Evolutionary conservation across 345 rosid species (phyloP), one percentile per base, ranked within the genome.

Genomic region (Salix brachista): DNA sequence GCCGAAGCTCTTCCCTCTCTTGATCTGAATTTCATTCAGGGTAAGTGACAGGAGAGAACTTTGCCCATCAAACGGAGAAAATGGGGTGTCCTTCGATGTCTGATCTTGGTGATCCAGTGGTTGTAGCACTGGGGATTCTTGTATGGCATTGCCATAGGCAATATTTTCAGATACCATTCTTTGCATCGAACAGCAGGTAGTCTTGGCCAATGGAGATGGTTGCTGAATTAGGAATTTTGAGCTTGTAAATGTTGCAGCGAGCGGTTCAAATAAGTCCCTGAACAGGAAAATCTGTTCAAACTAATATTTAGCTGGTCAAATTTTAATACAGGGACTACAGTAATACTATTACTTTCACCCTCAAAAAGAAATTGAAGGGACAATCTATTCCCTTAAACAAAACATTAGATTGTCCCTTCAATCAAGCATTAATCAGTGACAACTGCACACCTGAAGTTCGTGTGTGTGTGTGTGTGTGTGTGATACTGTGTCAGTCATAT

Each of bases 1-100:
- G 5, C 97, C 98, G 1, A 94, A 76, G 79, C 80, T 82, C 87
- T 83, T 92, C 17, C 98, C 97, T 11, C 97, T 91, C 84, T 92
- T 89, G 72, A 77, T 82, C 71, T 92, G 94, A 60, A 94, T 91
- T 73, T 94, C 97, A 8, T 89, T 91, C 41, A 92, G 92, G 36
- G 97, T 94, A 8, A 92, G 89, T 0, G 97, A 89, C 72, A 91
- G 71, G 75, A 91, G 85, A 1, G 94, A 87, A 72, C 75, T 81
- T 66, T 87, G 92, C 67, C 81, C 83, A 30, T 50, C 67, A n/a
- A 79, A 23, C 18, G 83, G 69, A 42, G 84, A 66, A 30, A 74
- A 36, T 14, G 73, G 67, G 30, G 66, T 52, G 16, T 83, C 88
- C 60, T 65, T 68, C n/a, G 60, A 17, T 0, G 58, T 41, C 52